Percentiles rank a stretch among this genome's conserved stretches.
Evolutionary conservation across 768 basidiomycete species (phyloP).

Genomic region (Suillus subluteus): DNA sequence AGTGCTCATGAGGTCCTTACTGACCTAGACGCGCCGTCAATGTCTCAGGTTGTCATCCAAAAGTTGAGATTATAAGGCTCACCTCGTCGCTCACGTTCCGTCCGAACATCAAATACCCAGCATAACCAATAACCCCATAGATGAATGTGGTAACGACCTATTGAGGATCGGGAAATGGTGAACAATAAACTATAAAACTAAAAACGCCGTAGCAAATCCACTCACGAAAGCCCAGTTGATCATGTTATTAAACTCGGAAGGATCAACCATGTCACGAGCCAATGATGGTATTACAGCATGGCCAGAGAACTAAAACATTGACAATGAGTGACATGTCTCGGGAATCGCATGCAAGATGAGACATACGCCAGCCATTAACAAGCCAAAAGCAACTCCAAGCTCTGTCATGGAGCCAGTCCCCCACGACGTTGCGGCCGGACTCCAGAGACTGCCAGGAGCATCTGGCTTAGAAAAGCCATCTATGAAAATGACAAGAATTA

Average conservation of each 20-base stretch:
- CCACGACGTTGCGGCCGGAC: constrained; percentile 69
- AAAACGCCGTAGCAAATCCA: constrained; percentile 15
- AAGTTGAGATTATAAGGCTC: constrained; percentile 19
- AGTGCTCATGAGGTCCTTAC: constrained; percentile 75
- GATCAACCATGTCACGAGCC: constrained; percentile 87
- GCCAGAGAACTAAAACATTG: constrained; percentile 71
- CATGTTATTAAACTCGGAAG: constrained; percentile 78
- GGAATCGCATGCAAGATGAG: constrained; percentile 1
- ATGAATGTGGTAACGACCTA: constrained; percentile 66
- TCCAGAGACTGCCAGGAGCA: constrained; percentile 81
- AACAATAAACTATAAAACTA: constrained; percentile 10
- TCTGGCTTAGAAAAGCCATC: constrained; percentile 79
- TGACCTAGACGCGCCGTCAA: constrained; percentile 56
- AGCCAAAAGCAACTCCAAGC: constrained; percentile 80
- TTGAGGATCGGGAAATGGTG: background rate
- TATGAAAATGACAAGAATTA: constrained; percentile 76
- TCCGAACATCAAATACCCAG: constrained; percentile 94
- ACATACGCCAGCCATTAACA: constrained; percentile 90
- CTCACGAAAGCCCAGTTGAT: constrained; percentile 86
- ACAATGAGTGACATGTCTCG: background rate
- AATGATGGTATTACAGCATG: constrained; percentile 92
- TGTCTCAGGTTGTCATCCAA: background rate
- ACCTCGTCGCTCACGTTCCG: constrained; percentile 80
- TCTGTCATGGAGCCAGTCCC: constrained; percentile 55
- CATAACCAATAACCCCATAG: constrained; percentile 70